Base-by-base conservation (phyloP, 371 early-diverging fungal species). In the Mortierella sp. region DNA sequence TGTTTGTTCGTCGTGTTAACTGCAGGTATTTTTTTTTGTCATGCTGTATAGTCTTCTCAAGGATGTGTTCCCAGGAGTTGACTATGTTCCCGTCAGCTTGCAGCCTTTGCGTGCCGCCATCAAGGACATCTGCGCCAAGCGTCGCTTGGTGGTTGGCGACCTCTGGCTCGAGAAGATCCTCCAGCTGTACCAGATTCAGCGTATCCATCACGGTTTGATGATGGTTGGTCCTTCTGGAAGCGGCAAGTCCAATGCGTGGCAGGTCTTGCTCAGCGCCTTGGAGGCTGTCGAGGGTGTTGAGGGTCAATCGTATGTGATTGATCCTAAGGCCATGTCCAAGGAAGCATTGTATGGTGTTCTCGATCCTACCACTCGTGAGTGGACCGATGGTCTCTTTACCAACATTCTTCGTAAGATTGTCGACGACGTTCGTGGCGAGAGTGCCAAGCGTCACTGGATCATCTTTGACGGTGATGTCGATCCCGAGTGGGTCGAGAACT, bases 401-500 rank as follows among this genome's bases (percentile, higher is more conserved):
- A 96, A 96, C 78, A 95, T 99, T 51, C 91, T 99, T 74, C 96
- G 99, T 77, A 97, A 97, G 89, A 99, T 99, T 82, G 93, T 99
- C 27, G 98, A 98, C 84, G 97, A 99, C 73, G 97, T 97, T n/a
- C 95, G 99, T 87, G 99, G 99, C 76, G 99, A 99, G 90, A 95
- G 95, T 75, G 77, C 91, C 51, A 96, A 95, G 83, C 95, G 98
- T 27, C 98, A 99, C 85, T 99, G 99, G 99, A 99, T 99, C 81
- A 95, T 99, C 46, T 99, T 99, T 90, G 99, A 99, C 89, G 99
- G 99, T 83, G 99, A 98, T 91, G 98, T 99, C 46, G 99, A 99
- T 90, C 99, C 99, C 24, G 98, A 98, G 84, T 99, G 99, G 99
- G 99, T 99, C 58, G 99, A 99, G 89, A 99, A 99, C 88, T 94